Evolutionary conservation across 345 rosid genomes (phyloP), one percentile per base, ranked within the genome.

Genomic region (Syzygium aromaticum): DNA sequence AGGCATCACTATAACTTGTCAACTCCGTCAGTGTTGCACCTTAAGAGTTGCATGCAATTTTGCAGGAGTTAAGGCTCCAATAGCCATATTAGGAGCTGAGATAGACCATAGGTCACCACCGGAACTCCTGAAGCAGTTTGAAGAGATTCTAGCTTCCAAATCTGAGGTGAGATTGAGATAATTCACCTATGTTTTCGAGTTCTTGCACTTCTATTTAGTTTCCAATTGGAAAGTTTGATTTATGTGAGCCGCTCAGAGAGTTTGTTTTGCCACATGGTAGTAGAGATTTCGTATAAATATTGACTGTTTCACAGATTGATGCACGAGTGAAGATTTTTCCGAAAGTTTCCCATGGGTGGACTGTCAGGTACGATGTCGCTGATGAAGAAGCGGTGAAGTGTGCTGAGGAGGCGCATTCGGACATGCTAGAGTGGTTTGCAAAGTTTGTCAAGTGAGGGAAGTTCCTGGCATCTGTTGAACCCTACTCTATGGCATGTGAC

Each of bases 241-340:
- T 49, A 22, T 73, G 82, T 3, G 0, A 33, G 7, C 25, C 80
- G 9, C 3, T 13, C 49, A 38, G 49, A 33, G 46, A 73, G 49
- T 33, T 73, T 33, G 7, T 46, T 73, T 73, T 19, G 80, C 27
- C 14, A 33, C 80, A 33, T 33, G 49, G 49, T 73, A 10, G 80
- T 73, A 33, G 80, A 33, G 80, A 73, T 17, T 9, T 33, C 2
- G 22, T 95, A 97, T 85, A 96, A 93, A 22, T 78, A 94, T 53
- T 95, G 93, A 85, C 88, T 92, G 85, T 90, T 92, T 43, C 97
- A 95, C 7, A 52, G 98, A 94, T 95, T 64, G 93, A 91, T 84
- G 86, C 91, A 54, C 88, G 86, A 49, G 97, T 94, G 89, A 97
- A 95, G 94, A 92, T 96, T 87, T 95, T 95, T 89, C 97, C 95